Percentiles rank a stretch among this genome's conserved stretches.
Evolutionary conservation across 2,329 filamentous ascomycete species (phyloP).

Genomic region (Arthrobotrys entomopaga): DNA sequence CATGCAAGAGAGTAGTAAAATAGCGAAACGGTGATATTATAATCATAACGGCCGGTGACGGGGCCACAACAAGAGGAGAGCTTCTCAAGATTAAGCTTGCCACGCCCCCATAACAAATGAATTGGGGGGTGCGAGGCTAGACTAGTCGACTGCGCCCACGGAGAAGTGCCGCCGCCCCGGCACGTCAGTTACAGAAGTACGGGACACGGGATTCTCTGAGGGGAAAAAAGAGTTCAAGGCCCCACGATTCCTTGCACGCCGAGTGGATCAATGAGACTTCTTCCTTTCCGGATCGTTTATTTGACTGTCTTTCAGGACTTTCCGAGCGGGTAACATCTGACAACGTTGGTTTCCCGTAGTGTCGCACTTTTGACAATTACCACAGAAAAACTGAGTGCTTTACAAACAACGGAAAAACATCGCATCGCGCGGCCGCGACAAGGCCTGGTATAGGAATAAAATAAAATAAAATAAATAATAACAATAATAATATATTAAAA

Average conservation of each 20-base stretch:
- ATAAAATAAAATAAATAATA: background rate
- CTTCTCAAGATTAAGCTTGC: background rate
- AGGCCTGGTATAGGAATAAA: too few relatives aligned
- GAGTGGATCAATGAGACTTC: slow-evolving; percentile 15
- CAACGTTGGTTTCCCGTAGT: background rate
- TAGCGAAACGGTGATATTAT: slow-evolving; percentile 49
- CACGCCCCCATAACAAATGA: slow-evolving; percentile 25
- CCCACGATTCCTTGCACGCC: slow-evolving; percentile 31
- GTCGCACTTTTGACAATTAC: slow-evolving; percentile 31
- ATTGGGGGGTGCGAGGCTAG: slow-evolving; percentile 23
- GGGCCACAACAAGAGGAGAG: slow-evolving; percentile 1
- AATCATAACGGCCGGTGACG: slow-evolving; percentile 38
- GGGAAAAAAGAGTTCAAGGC: slow-evolving; percentile 11
- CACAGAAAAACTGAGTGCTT: slow-evolving; percentile 32
- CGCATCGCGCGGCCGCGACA: background rate
- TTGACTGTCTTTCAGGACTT: slow-evolving; percentile 29
- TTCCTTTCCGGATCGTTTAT: slow-evolving; percentile 25
- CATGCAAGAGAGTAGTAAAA: slow-evolving; percentile 41
- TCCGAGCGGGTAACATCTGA: slow-evolving; percentile 10
- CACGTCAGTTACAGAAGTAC: slow-evolving; percentile 52
- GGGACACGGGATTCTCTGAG: slow-evolving; percentile 47
- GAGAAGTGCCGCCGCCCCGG: slow-evolving; percentile 51
- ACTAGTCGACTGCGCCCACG: slow-evolving; percentile 38
- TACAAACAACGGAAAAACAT: slow-evolving; percentile 25
- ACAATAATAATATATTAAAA: background rate